A percentile compares a stretch with the other conserved stretches of the same genome.
These are phyloP conservation scores for Kwoniella botswanensis DNA, from an alignment of 768 basidiomycete species.

Conservation along the genomic window DNA sequence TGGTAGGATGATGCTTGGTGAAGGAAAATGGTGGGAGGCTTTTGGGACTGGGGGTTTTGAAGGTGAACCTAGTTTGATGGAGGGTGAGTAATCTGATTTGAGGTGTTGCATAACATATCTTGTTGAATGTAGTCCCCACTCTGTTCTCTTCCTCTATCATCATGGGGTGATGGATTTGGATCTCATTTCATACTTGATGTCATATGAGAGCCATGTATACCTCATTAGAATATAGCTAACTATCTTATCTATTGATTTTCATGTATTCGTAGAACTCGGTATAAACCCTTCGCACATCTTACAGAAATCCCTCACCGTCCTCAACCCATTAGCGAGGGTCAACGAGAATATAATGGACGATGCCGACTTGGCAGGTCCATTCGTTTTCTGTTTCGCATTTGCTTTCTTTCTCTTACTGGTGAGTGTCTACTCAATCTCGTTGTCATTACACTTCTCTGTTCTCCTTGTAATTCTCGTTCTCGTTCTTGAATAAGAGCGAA, in stretches of 20 bases:
- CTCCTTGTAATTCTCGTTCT: no score
- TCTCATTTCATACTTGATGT: no score
- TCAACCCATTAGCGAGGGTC: slow-evolving; percentile 83
- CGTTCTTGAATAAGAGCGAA: no score
- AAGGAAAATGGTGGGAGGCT: slow-evolving; percentile 89
- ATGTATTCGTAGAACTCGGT: slow-evolving; percentile 73
- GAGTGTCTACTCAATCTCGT: no score
- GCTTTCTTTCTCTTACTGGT: slow-evolving; percentile 90
- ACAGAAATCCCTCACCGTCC: slow-evolving; percentile 89
- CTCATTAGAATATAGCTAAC: background rate
- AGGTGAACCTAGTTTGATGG: slow-evolving; percentile 90
- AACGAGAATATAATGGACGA: slow-evolving; percentile 98
- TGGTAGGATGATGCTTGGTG: slow-evolving; percentile 69
- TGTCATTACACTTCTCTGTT: no score
- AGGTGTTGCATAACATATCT: no score
- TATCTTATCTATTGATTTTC: background rate
- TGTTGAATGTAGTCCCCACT: no score
- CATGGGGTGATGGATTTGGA: no score
- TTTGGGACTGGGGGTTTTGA: slow-evolving; percentile 95
- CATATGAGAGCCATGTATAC: no score
- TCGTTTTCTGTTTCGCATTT: slow-evolving; percentile 94
- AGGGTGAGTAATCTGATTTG: slow-evolving; percentile 67
- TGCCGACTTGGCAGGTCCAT: slow-evolving; percentile 93
- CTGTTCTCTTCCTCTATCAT: no score
- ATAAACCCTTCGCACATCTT: slow-evolving; percentile 97